Base-by-base conservation (phyloP, 2,329 filamentous ascomycete species). In the Cladophialophora bantiana region DNA sequence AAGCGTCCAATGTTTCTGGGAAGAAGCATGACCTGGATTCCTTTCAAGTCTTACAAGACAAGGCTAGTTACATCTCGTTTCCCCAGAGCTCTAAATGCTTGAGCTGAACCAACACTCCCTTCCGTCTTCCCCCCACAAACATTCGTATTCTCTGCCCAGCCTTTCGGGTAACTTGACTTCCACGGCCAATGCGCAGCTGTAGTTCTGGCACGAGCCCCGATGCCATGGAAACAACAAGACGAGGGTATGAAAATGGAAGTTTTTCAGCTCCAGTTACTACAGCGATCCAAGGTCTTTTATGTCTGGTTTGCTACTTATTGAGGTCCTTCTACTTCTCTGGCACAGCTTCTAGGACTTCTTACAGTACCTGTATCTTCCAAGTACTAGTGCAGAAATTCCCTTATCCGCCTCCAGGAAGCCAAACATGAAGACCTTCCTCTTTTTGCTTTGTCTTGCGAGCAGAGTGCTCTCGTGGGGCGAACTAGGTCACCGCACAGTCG, bases 401-500 rank as follows among this genome's bases (percentile, higher is more conserved):
- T 42, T 6, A 3, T 15, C 38, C n/a, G 13, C 5, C 38, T 6
- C 15, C 38, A 5, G 12, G 13, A 15, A 42, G 12, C 5, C 18
- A 15, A 45, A 15, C 15, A 45, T 45, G 26, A 61, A 38, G 18
- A 1, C 35, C 18, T 35, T 56, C 34, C 50, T 62, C n/a, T 13
- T 56, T 13, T 42, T 42, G 12, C 48, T 56, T 5, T 34, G 40
- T 45, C n/a, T 55, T 6, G n/a, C 15, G 6, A 35, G 15, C 53
- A 32, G 12, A 7, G 42, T 32, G 2, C 36, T 61, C 35, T 42
- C 62, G 15, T 65, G 62, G 62, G 62, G 62, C 45, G 55, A 65
- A 20, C 54, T 48, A 18, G 62, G 62, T 4, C 62, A 65, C 45
- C 62, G 62, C 20, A 59, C 62, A 18, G 48, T 65, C 20, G 62